Conservation (phyloP, 208 protist species). For the Trypanosoma caninum region DNA sequence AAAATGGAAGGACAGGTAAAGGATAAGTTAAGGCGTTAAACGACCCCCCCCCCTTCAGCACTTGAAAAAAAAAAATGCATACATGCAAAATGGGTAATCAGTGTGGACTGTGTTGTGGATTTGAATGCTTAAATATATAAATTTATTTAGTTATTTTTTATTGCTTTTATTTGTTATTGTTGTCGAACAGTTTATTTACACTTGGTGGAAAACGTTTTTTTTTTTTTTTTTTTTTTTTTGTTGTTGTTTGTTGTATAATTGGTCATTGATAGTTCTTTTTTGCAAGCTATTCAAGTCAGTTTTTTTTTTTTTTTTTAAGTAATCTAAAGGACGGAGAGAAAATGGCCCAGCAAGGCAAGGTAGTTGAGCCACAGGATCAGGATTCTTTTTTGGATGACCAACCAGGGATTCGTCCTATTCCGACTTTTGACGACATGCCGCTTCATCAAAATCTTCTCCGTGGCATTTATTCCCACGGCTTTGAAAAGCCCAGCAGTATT, state of each 20-base stretch:
- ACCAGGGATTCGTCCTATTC: conserved; percentile 85
- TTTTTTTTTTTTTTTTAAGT: conserved; percentile 56
- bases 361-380: conserved; percentile 84
- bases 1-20: not conserved
- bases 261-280: conserved; percentile 20
- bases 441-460: conserved; percentile 95
- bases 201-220: too few species aligned
- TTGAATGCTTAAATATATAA: too few species aligned
- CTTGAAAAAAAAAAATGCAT: too few species aligned
- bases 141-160: conserved; percentile 13
- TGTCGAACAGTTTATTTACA: conserved; percentile 17
- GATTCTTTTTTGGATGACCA: conserved; percentile 91
- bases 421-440: conserved; percentile 97
- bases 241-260: not conserved
- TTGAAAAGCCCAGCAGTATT: conserved; percentile 98
- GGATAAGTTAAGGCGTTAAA: conserved; percentile 2
- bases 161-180: not conserved
- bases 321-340: conserved; percentile 13
- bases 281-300: conserved; percentile 39
- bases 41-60: conserved; percentile 4
- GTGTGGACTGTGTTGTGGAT: too few species aligned
- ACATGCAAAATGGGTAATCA: too few species aligned
- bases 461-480: conserved; percentile 98
- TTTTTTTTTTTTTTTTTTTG: conserved; percentile 8
- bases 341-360: conserved; percentile 78